Evolutionary conservation across 192 early-diverging fungal species (phyloP).

Genomic region (Paraglomus brasilianum): DNA sequence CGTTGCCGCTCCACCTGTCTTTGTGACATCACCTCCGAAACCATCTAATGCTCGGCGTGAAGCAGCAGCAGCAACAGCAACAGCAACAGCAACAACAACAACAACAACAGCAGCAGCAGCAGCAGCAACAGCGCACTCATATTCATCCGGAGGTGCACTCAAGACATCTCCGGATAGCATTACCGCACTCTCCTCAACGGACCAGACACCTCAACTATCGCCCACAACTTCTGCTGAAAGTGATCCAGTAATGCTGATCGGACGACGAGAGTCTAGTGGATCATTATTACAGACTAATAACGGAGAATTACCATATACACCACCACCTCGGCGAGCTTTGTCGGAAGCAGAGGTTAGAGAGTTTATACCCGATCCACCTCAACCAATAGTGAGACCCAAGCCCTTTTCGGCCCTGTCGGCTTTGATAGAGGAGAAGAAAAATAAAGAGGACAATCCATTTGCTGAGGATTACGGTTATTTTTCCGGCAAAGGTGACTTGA

Average conservation of each 20-base stretch:
- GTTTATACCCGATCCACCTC: constrained; percentile 25
- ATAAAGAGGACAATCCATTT: constrained; percentile 63
- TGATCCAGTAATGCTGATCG: constrained; percentile 9
- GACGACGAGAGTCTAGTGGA: constrained; percentile 21
- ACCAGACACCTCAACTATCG: constrained; percentile 29
- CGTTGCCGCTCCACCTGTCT: constrained; percentile 44
- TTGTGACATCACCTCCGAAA: constrained; percentile 48
- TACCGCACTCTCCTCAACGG: constrained; percentile 23
- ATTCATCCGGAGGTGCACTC: constrained; percentile 10
- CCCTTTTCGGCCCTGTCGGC: constrained; percentile 59
- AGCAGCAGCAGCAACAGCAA: neutral
- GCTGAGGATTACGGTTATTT: constrained; percentile 63
- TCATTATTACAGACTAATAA: constrained; percentile 16
- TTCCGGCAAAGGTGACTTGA: constrained; percentile 61
- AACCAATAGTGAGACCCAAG: constrained; percentile 29
- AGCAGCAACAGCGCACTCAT: neutral
- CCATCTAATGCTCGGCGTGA: constrained; percentile 35
- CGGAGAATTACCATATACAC: constrained; percentile 26
- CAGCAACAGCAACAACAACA: neutral
- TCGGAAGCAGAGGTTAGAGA: constrained; percentile 8
- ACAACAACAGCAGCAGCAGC: neutral
- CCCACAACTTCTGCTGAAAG: constrained; percentile 28
- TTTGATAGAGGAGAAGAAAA: constrained; percentile 62
- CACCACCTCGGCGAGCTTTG: constrained; percentile 34
- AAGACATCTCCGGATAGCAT: constrained; percentile 30